Evolutionary conservation across 1,284 basidiomycete genomes (phyloP), one percentile per base, ranked within the genome.

Genomic region (Fomitiporia mediterranea): DNA sequence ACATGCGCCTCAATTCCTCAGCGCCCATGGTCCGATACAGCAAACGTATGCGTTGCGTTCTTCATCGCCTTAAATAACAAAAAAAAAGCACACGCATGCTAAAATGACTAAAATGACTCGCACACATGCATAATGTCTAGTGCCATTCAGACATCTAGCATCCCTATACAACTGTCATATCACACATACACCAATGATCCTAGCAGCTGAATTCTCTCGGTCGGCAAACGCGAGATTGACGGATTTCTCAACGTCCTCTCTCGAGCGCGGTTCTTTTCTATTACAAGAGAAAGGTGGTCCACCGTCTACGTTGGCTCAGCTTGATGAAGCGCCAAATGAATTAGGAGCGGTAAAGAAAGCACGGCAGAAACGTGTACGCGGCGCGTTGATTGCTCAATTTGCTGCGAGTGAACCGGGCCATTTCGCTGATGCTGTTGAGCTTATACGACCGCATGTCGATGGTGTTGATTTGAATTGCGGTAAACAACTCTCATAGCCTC

Each of bases 171-270:
- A 81, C 50, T 76, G 74, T 3, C 81, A 81, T 59, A 77, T 83
- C 55, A 81, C 79, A 1, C 73, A 76, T 53, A 82, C 81, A 15
- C 81, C 81, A 0, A 83, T 83, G 81, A 81, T 82, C 28, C 72
- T 83, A 48, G 78, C 70, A 1, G 66, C 69, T 49, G 79, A 83
- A 64, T 83, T 82, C 64, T 75, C 74, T 32, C 71, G 80, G 13
- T 78, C 77, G 3, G 71, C 75, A 51, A 71, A 70, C 3, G 81
- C 80, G 1, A 66, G 81, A 40, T 70, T 75, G 19, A 68, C 74
- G 2, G 81, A 83, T 62, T 82, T 83, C 62, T 69, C 73, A 2
- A 82, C 80, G 0, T 73, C 70, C 13, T 56, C 52, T 0, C 62
- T 67, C 21, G 81, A 83, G 65, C 70, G 81, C 25, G 81, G 79